Evolutionary conservation across 495 filamentous ascomycete species (phyloP).

Genomic region (Penicillium daleae): DNA sequence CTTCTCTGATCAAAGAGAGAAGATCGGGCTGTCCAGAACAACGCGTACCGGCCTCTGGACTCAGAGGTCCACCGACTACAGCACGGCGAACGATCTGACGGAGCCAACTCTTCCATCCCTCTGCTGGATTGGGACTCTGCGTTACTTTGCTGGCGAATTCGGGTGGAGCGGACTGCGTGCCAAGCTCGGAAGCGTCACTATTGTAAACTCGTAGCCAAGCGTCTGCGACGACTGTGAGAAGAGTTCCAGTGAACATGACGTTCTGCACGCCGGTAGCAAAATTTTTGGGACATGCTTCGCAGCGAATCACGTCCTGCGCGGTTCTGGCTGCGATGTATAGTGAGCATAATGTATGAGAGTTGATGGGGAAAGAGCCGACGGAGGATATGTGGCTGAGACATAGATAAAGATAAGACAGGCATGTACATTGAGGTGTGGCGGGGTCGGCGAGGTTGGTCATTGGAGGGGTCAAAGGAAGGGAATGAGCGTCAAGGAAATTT

Average conservation of each 20-base stretch:
- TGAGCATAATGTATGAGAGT: slow-evolving; percentile 54
- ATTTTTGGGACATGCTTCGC: slow-evolving; percentile 56
- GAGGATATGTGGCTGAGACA: slow-evolving; percentile 51
- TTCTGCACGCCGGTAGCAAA: slow-evolving; percentile 58
- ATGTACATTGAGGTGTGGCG: slow-evolving; percentile 39
- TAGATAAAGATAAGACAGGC: slow-evolving; percentile 51
- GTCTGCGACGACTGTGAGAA: slow-evolving; percentile 65
- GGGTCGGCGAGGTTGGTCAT: slow-evolving; percentile 29
- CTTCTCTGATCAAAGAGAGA: slow-evolving; percentile 42
- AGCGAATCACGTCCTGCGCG: slow-evolving; percentile 62
- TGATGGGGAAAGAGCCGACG: slow-evolving; percentile 46
- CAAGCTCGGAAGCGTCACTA: slow-evolving; percentile 40
- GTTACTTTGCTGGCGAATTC: slow-evolving; percentile 33
- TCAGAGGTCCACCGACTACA: slow-evolving; percentile 40
- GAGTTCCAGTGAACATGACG: slow-evolving; percentile 67
- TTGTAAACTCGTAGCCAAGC: slow-evolving; percentile 53
- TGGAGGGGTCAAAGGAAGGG: slow-evolving; percentile 35
- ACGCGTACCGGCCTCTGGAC: slow-evolving; percentile 21
- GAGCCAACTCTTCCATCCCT: slow-evolving; percentile 45
- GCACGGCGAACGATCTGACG: slow-evolving; percentile 43
- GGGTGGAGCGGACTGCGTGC: slow-evolving; percentile 40
- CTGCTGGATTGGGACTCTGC: slow-evolving; percentile 32
- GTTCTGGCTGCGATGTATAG: slow-evolving; percentile 60
- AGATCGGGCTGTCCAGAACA: slow-evolving; percentile 38
- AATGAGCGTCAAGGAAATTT: slow-evolving; percentile 29